A percentile compares a stretch with the other conserved stretches of the same genome.
Evolutionary conservation across 805 yeast species (phyloP).

Genomic region (Cyberlindnera lachancei): DNA sequence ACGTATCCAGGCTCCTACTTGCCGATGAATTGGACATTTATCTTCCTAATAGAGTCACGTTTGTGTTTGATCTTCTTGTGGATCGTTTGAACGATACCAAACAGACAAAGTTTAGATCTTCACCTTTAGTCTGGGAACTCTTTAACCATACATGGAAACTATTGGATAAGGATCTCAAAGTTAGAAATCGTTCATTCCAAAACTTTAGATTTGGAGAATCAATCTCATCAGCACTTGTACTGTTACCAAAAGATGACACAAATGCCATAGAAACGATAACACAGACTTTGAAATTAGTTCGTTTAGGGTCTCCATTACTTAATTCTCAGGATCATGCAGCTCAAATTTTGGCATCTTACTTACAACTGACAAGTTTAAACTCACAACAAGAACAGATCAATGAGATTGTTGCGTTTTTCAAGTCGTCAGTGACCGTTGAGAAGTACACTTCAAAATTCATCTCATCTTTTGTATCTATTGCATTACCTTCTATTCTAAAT

Average conservation of each 20-base stretch:
- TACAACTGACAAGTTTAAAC: slow-evolving; percentile 12
- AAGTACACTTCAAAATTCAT: slow-evolving; percentile 15
- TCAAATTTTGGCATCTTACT: slow-evolving; percentile 14
- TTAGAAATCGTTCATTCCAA: slow-evolving; percentile 35
- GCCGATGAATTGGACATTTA: slow-evolving; percentile 28
- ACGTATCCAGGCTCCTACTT: slow-evolving; percentile 27
- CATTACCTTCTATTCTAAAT: slow-evolving; percentile 13
- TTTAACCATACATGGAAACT: slow-evolving; percentile 34
- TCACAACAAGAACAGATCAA: neutral
- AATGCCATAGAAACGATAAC: slow-evolving; percentile 6
- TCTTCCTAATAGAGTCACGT: slow-evolving; percentile 48
- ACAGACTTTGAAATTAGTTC: slow-evolving; percentile 9
- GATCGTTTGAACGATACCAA: slow-evolving; percentile 51
- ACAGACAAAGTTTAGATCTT: slow-evolving; percentile 35
- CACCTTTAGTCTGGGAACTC: slow-evolving; percentile 41
- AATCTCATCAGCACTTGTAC: slow-evolving; percentile 20
- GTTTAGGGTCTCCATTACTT: slow-evolving; percentile 9
- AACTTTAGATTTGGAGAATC: slow-evolving; percentile 35
- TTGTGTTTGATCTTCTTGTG: slow-evolving; percentile 50
- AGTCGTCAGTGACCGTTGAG: slow-evolving; percentile 6
- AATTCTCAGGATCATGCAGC: slow-evolving; percentile 12
- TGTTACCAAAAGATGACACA: neutral
- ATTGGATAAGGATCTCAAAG: slow-evolving; percentile 21
- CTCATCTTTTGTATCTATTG: slow-evolving; percentile 11
- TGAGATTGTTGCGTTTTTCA: slow-evolving; percentile 13